phyloP scores from a whole-genome alignment of 768 basidiomycete species.

The Boletus tomentosulus region DNA sequence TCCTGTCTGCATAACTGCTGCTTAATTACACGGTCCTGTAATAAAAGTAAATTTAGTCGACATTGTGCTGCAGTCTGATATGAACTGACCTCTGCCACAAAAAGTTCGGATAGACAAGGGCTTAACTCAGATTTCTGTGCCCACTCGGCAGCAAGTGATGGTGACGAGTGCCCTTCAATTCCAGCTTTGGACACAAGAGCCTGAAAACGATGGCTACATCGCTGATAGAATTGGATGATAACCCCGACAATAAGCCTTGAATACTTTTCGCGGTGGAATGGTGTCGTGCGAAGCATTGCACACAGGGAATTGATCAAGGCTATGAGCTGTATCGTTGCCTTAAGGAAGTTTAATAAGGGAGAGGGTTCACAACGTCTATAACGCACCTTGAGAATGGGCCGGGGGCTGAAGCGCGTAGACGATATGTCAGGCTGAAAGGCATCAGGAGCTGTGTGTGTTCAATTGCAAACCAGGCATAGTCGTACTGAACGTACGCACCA shows the following conservation, averaged over 20 bases:
- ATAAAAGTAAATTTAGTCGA: constrained; percentile 1
- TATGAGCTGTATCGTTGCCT: constrained; percentile 84
- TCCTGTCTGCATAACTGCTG: constrained; percentile 70
- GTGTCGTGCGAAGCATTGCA: constrained; percentile 83
- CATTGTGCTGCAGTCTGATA: background rate
- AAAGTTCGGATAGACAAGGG: constrained; percentile 65
- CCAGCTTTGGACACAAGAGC: constrained; percentile 53
- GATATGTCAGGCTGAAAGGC: constrained; percentile 81
- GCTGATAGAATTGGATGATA: constrained; percentile 94
- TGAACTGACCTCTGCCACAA: constrained; percentile 46
- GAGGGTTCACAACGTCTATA: background rate
- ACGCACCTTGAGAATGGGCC: constrained; percentile 76
- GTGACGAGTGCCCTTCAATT: constrained; percentile 36
- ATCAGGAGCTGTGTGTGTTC: constrained; percentile 55
- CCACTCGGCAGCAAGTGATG: constrained; percentile 73
- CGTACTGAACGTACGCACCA: constrained; percentile 39
- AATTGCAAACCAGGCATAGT: background rate
- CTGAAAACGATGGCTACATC: constrained; percentile 86
- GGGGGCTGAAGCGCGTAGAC: constrained; percentile 57
- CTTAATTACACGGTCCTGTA: constrained; percentile 42
- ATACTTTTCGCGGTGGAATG: constrained; percentile 94
- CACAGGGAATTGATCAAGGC: constrained; percentile 90
- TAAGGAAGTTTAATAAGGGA: constrained; percentile 4
- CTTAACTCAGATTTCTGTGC: constrained; percentile 81
- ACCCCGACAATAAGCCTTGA: constrained; percentile 90